Conservation (phyloP, 2,329 filamentous ascomycete genomes). For the Epichloe sylvatica region DNA sequence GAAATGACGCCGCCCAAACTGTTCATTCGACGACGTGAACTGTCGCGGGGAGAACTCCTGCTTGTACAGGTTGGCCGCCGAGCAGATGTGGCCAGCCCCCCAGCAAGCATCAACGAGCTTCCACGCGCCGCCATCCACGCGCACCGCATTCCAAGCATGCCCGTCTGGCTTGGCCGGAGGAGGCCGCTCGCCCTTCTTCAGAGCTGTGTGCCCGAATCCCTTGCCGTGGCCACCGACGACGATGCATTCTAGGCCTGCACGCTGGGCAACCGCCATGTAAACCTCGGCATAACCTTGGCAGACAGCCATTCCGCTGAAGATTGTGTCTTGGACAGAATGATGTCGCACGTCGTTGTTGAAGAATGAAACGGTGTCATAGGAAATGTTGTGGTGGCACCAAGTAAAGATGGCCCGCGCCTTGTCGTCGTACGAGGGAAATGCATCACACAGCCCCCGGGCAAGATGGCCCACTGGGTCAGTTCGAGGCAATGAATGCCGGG, state of each 20-base stretch:
- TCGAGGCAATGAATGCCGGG: conserved; percentile 54
- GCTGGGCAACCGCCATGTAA: conserved; percentile 62
- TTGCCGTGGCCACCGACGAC: conserved; percentile 73
- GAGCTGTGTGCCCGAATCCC: conserved; percentile 56
- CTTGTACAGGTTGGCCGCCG: conserved; percentile 41
- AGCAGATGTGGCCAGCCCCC: conserved; percentile 69
- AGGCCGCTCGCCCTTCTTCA: conserved; percentile 48
- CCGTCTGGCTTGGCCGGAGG: conserved; percentile 49
- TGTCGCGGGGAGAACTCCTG: conserved; percentile 51
- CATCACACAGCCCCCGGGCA: conserved; percentile 59
- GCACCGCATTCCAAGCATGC: conserved; percentile 90
- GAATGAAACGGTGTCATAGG: conserved; percentile 69
- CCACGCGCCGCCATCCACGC: conserved; percentile 77
- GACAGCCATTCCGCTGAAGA: conserved; percentile 68
- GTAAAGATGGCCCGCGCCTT: conserved; percentile 88
- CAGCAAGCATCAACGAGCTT: conserved; percentile 87
- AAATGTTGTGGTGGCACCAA: conserved; percentile 89
- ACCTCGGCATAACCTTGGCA: conserved; percentile 84
- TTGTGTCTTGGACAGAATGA: conserved; percentile 56
- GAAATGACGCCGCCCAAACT: conserved; percentile 71
- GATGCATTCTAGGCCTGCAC: conserved; percentile 65
- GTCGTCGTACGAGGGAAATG: conserved; percentile 71
- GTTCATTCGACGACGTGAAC: conserved; percentile 54
- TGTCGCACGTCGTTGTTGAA: conserved; percentile 55
- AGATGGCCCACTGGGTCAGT: conserved; percentile 56